Evolutionary conservation across 441 rosid genomes (phyloP).

Genomic region (Erodium chrysanthum): DNA sequence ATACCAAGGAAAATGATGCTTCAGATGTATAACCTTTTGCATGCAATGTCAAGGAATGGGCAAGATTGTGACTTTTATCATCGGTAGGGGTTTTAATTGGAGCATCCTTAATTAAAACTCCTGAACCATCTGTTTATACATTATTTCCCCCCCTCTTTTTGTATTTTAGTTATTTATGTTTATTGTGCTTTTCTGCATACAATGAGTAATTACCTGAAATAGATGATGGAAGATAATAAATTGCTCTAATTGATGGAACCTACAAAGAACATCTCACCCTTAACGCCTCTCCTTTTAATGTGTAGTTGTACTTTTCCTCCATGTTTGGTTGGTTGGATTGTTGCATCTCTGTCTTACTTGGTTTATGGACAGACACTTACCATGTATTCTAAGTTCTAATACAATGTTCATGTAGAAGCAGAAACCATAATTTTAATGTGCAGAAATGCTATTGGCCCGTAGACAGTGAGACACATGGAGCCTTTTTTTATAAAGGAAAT

Average conservation of each 20-base stretch:
- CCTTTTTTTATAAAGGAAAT: not conserved
- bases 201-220: not conserved
- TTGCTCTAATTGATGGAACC: not conserved
- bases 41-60: constrained; percentile 86
- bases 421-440: not conserved
- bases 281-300: not conserved
- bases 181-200: not conserved
- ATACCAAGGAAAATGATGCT: constrained; percentile 96
- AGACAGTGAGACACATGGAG: not conserved
- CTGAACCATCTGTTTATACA: not conserved
- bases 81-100: constrained; percentile 46
- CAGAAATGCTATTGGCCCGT: not conserved
- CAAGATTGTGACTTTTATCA: constrained; percentile 97
- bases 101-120: constrained; percentile 1
- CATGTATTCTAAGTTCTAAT: not conserved
- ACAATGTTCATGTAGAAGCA: not conserved
- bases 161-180: not conserved
- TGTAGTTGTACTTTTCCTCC: not conserved
- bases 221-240: not conserved
- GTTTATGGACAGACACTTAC: not conserved
- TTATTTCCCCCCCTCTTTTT: not conserved
- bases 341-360: not conserved
- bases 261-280: not conserved
- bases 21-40: constrained; percentile 88
- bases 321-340: not conserved